phyloP scores from a whole-genome alignment of 306 rosid genomes.

The Gastrolobium villosum region DNA sequence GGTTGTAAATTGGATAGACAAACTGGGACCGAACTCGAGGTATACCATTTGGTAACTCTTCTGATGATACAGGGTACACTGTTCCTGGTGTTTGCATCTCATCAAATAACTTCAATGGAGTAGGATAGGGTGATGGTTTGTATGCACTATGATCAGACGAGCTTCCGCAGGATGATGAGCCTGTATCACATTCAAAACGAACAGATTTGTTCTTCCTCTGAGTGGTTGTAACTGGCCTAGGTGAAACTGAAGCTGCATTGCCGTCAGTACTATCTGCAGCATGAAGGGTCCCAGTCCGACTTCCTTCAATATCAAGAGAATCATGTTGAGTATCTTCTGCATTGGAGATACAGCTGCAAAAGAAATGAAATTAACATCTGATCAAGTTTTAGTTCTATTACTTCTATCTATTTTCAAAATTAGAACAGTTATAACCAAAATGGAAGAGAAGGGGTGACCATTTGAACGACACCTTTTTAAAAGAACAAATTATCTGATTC shows the following conservation, averaged over 20 bases:
- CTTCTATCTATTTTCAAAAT: constrained; percentile 8
- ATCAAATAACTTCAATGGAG: constrained; percentile 80
- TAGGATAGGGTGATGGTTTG: constrained; percentile 74
- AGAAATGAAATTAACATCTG: constrained; percentile 31
- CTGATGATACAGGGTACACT: constrained; percentile 72
- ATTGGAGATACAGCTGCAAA: constrained; percentile 52
- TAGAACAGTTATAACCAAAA: constrained; percentile 24
- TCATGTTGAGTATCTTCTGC: constrained; percentile 39
- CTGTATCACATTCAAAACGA: constrained; percentile 70
- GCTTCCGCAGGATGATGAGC: constrained; percentile 58
- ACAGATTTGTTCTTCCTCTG: constrained; percentile 75
- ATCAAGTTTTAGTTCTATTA: constrained; percentile 21
- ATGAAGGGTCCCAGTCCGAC: constrained; percentile 36
- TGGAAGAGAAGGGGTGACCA: neutral
- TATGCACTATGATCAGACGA: constrained; percentile 66
- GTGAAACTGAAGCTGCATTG: constrained; percentile 52
- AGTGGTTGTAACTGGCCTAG: constrained; percentile 57
- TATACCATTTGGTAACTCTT: constrained; percentile 61
- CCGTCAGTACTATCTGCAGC: constrained; percentile 48
- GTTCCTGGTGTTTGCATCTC: constrained; percentile 99
- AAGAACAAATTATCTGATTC: constrained; percentile 19
- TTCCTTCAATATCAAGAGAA: constrained; percentile 46
- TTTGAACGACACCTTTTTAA: constrained; percentile 20
- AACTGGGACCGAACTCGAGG: constrained; percentile 76
- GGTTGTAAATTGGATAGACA: constrained; percentile 62